phyloP scores from a whole-genome alignment of 208 protist genomes.

The Phytomonas francai region DNA sequence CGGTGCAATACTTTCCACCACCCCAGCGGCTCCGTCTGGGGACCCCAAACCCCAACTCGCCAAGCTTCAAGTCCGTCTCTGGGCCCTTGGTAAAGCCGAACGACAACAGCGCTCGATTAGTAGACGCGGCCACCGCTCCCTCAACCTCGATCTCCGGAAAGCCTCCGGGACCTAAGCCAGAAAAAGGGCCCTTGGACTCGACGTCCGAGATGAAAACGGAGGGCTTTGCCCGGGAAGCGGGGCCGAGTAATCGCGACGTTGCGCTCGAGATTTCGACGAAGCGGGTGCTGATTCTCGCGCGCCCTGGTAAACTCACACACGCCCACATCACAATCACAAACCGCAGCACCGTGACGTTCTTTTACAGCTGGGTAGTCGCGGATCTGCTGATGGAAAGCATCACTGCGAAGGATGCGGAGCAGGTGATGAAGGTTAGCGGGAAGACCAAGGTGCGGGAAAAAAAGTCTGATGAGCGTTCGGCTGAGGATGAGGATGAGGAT shows the following conservation, averaged over 20 bases:
- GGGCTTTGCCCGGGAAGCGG: background rate
- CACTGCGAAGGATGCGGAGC: background rate
- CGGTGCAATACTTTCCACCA: conserved; percentile 34
- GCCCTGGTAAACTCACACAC: conserved; percentile 54
- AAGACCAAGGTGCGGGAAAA: background rate
- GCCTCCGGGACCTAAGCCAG: background rate
- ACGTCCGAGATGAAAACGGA: background rate
- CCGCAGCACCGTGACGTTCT: conserved; percentile 59
- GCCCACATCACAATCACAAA: conserved; percentile 45
- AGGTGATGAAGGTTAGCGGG: background rate
- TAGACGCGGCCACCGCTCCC: background rate
- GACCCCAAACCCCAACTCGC: conserved; percentile 12
- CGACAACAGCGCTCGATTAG: background rate
- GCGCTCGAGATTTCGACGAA: background rate
- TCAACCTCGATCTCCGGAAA: conserved; percentile 2
- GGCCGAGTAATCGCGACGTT: background rate
- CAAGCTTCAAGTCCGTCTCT: background rate
- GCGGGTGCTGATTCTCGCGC: conserved; percentile 13
- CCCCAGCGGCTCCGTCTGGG: conserved; percentile 20
- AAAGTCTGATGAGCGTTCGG: background rate
- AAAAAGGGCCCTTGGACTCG: background rate
- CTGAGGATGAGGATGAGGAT: background rate
- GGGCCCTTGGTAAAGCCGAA: background rate
- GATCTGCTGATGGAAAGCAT: conserved; percentile 27
- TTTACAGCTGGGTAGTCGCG: conserved; percentile 67